A percentile compares a stretch with the other conserved stretches of the same genome.
Evolutionary conservation across 495 filamentous ascomycete genomes (phyloP).

Genomic region (Terfezia claveryi): DNA sequence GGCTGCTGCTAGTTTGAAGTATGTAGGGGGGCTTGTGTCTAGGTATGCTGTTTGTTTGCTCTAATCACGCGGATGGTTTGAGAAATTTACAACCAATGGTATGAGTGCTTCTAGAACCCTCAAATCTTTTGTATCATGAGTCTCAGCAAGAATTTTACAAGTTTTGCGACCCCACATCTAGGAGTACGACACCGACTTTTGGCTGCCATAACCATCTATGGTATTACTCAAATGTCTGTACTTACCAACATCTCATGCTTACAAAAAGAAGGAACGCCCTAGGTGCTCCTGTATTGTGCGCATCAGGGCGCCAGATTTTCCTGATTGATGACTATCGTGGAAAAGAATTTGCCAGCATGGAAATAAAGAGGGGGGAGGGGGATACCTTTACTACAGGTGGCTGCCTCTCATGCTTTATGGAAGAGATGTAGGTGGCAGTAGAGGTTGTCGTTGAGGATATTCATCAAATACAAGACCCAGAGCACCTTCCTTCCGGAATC

Average conservation of each 20-base stretch:
- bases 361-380: slow-evolving; percentile 38
- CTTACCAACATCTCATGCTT: no score
- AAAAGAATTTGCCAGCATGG: slow-evolving; percentile 57
- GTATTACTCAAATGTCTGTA: slow-evolving; percentile 1
- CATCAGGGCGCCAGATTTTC: slow-evolving; percentile 73
- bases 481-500: slow-evolving; percentile 12
- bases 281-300: slow-evolving; percentile 51
- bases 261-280: slow-evolving; percentile 37
- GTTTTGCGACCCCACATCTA: slow-evolving; percentile 77
- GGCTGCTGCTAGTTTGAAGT: no score
- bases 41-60: slow-evolving; percentile 75
- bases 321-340: slow-evolving; percentile 51
- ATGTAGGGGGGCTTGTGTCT: slow-evolving; percentile 45
- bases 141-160: slow-evolving; percentile 53
- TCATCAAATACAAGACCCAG: slow-evolving; percentile 11
- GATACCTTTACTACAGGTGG: slow-evolving; percentile 38
- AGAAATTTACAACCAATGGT: slow-evolving; percentile 57
- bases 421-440: slow-evolving; percentile 44
- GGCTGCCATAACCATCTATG: slow-evolving; percentile 46
- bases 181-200: slow-evolving; percentile 56
- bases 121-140: no score
- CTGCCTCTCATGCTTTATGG: slow-evolving; percentile 47
- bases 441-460: slow-evolving; percentile 34
- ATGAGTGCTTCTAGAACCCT: slow-evolving; percentile 7
- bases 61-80: slow-evolving; percentile 54